Conservation (phyloP, 176 grass and related monocot species). For the Triticum urartu region DNA sequence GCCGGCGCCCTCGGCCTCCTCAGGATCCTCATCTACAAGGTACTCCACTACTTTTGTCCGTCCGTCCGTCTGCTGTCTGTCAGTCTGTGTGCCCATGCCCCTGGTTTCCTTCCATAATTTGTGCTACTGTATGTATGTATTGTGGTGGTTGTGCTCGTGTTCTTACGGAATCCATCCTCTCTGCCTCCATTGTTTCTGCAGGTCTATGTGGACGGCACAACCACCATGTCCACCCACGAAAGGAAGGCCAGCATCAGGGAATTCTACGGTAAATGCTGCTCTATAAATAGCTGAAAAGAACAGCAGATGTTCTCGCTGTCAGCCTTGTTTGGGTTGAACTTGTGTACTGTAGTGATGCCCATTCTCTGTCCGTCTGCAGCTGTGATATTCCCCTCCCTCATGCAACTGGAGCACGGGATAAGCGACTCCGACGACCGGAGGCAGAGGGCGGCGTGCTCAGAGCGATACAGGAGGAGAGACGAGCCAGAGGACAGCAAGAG, state of each 20-base stretch:
- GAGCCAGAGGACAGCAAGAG: constrained; percentile 42
- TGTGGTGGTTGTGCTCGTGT: too few species aligned
- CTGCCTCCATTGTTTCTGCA: not conserved
- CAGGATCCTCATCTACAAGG: constrained; percentile 88
- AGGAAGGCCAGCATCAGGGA: constrained; percentile 93
- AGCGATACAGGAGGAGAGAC: constrained; percentile 64
- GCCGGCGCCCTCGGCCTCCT: constrained; percentile 85
- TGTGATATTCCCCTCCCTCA: constrained; percentile 87
- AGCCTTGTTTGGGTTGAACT: too few species aligned
- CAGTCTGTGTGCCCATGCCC: too few species aligned
- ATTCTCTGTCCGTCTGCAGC: constrained; percentile 24
- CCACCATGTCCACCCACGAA: constrained; percentile 94
- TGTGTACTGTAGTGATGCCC: not conserved
- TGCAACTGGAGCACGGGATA: constrained; percentile 82
- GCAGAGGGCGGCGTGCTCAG: constrained; percentile 58
- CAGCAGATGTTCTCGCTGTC: too few species aligned
- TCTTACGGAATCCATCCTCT: not conserved
- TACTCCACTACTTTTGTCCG: not conserved
- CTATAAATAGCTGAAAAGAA: too few species aligned
- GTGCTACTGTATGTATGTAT: not conserved
- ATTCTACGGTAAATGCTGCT: constrained; percentile 48
- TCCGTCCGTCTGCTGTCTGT: not conserved
- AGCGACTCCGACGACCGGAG: constrained; percentile 71
- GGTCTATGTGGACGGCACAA: constrained; percentile 94
- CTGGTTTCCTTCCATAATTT: not conserved